Conservation (phyloP, 2,329 filamentous ascomycete species). For the Calonectria leucothoes region DNA sequence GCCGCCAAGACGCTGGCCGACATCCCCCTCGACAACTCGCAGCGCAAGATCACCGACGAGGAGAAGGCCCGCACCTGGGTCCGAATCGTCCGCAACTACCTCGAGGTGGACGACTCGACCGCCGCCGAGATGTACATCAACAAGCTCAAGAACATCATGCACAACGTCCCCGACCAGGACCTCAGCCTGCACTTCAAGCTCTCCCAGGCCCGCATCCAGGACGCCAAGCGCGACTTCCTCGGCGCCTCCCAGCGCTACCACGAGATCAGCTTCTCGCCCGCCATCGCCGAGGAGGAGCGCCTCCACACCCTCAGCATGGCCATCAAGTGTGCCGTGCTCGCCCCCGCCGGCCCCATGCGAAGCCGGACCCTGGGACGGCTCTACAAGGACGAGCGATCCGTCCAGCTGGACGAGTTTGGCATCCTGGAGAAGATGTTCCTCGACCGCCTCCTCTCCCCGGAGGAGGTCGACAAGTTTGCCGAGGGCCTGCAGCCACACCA, state of each 20-base stretch:
- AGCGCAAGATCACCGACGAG: conserved; percentile 83
- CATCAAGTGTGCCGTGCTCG: conserved; percentile 91
- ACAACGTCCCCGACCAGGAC: conserved; percentile 78
- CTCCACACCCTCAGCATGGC: conserved; percentile 86
- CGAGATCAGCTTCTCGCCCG: conserved; percentile 80
- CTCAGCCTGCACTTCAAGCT: conserved; percentile 88
- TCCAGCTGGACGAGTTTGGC: conserved; percentile 79
- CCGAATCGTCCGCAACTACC: conserved; percentile 91
- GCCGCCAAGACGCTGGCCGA: conserved; percentile 84
- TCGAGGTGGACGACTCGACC: conserved; percentile 93
- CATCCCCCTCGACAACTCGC: conserved; percentile 89
- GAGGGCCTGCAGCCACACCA: conserved; percentile 86
- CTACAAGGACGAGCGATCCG: conserved; percentile 91
- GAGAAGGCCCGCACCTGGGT: conserved; percentile 91
- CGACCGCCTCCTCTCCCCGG: conserved; percentile 81
- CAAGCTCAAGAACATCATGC: conserved; percentile 93
- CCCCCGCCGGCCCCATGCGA: conserved; percentile 87
- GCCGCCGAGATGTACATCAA: conserved; percentile 89
- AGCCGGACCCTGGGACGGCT: conserved; percentile 83
- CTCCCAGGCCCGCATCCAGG: conserved; percentile 91
- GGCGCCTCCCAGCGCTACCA: conserved; percentile 91
- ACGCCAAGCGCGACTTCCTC: conserved; percentile 90
- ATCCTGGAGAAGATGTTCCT: conserved; percentile 99
- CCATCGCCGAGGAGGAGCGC: conserved; percentile 88
- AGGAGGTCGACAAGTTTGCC: conserved; percentile 90